Evolutionary conservation across 2,329 filamentous ascomycete genomes (phyloP).

Genomic region (Cytospora leucostoma): DNA sequence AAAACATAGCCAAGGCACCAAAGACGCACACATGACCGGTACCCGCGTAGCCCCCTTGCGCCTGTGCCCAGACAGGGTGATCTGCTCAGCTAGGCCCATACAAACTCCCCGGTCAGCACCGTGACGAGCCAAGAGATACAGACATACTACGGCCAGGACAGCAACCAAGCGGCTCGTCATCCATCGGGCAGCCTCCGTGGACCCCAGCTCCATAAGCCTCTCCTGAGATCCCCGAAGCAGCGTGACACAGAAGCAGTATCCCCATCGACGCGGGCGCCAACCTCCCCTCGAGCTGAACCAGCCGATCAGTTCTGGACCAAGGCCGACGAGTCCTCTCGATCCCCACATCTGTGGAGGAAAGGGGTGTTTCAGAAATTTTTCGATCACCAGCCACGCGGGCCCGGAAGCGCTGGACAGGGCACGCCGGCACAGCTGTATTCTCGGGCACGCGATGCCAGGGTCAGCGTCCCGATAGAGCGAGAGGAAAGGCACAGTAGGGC

Average conservation of each 20-base stretch:
- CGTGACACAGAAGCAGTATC: background rate
- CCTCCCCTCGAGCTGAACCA: constrained; percentile 13
- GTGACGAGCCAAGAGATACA: background rate
- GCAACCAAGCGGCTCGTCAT: background rate
- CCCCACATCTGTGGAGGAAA: constrained; percentile 14
- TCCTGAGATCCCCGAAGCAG: constrained; percentile 6
- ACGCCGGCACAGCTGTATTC: constrained; percentile 12
- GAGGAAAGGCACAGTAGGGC: constrained; percentile 1
- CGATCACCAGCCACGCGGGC: constrained; percentile 19
- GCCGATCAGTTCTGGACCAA: constrained; percentile 11
- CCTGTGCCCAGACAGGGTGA: background rate
- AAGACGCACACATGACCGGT: background rate
- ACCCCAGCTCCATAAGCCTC: constrained; percentile 6
- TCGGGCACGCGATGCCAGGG: constrained; percentile 11
- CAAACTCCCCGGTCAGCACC: background rate
- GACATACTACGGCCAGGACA: background rate
- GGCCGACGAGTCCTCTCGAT: constrained; percentile 5
- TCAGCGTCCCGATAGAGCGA: constrained; percentile 14
- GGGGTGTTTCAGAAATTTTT: constrained; percentile 20
- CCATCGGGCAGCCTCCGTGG: background rate
- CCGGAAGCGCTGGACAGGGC: constrained; percentile 15
- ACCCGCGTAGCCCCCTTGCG: background rate
- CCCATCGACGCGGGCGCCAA: constrained; percentile 12
- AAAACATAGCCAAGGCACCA: no score
- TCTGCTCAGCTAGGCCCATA: background rate